Evolutionary conservation across 768 basidiomycete species (phyloP).

Genomic region (Lactarius hengduanensis): DNA sequence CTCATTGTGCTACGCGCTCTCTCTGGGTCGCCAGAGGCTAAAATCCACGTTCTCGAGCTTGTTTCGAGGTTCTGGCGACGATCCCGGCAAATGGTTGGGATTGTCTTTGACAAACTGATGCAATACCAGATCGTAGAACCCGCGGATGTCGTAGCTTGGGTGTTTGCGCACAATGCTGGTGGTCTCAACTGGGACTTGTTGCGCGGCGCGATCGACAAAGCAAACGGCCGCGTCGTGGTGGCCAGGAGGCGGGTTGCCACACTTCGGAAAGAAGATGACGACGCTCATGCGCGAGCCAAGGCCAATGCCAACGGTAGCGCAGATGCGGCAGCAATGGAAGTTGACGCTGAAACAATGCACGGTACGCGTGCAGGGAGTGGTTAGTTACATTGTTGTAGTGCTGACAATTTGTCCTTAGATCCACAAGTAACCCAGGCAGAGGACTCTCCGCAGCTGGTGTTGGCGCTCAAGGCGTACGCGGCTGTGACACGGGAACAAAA

Average conservation of each 20-base stretch:
- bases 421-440: conserved; percentile 47
- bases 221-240: conserved; percentile 81
- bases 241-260: conserved; percentile 70
- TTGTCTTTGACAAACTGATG: conserved; percentile 97
- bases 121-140: conserved; percentile 98
- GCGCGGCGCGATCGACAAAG: conserved; percentile 82
- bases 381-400: neutral
- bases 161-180: conserved; percentile 59
- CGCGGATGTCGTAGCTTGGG: conserved; percentile 84
- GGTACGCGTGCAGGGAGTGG: conserved; percentile 39
- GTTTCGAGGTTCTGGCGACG: conserved; percentile 79
- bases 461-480: conserved; percentile 71
- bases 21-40: conserved; percentile 51
- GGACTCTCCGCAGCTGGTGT: conserved; percentile 67
- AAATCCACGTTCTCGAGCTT: conserved; percentile 67
- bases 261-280: conserved; percentile 87
- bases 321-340: conserved; percentile 54
- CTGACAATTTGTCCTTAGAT: conserved; percentile 8
- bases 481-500: conserved; percentile 78
- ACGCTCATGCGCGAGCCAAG: conserved; percentile 71
- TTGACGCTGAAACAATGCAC: conserved; percentile 71
- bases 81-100: conserved; percentile 82
- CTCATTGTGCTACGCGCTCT: conserved; percentile 70
- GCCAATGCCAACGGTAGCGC: conserved; percentile 49
- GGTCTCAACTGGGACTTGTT: conserved; percentile 85